These are phyloP conservation scores for Nosema muscidifuracis DNA, from an alignment of 371 early-diverging fungal genomes.

Conservation along the genomic window DNA sequence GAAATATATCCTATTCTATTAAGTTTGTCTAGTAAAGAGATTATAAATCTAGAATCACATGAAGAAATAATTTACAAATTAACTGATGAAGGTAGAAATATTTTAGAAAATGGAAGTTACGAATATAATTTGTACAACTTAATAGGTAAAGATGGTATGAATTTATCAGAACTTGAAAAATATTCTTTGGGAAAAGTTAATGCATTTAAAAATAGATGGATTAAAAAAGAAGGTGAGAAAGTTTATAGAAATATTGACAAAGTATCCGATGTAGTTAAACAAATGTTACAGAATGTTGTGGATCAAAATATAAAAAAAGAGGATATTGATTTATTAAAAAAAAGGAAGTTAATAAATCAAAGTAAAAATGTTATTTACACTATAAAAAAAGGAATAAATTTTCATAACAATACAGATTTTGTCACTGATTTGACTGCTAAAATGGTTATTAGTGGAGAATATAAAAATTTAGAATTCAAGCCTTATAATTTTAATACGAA, in stretches of 20 bases:
- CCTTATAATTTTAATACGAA: slow-evolving; percentile 89
- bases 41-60: slow-evolving; percentile 24
- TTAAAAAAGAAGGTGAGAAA: slow-evolving; percentile 36
- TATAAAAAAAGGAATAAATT: slow-evolving; percentile 77
- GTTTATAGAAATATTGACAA: slow-evolving; percentile 26
- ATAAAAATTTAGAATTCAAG: slow-evolving; percentile 84
- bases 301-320: neutral
- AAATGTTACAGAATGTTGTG: slow-evolving; percentile 4
- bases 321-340: slow-evolving; percentile 48
- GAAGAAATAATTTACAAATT: slow-evolving; percentile 19
- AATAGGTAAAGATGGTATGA: slow-evolving; percentile 26
- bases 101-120: slow-evolving; percentile 50
- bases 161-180: slow-evolving; percentile 1
- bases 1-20: slow-evolving; percentile 49
- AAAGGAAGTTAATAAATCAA: slow-evolving; percentile 51
- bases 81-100: slow-evolving; percentile 52
- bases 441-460: slow-evolving; percentile 71
- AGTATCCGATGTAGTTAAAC: slow-evolving; percentile 29
- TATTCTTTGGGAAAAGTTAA: slow-evolving; percentile 37
- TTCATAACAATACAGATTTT: slow-evolving; percentile 73
- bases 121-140: slow-evolving; percentile 50
- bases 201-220: slow-evolving; percentile 59
- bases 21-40: slow-evolving; percentile 44
- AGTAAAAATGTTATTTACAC: slow-evolving; percentile 65
- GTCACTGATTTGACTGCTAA: slow-evolving; percentile 88